phyloP scores from a whole-genome alignment of 768 basidiomycete genomes.

The Mycena amicta region DNA sequence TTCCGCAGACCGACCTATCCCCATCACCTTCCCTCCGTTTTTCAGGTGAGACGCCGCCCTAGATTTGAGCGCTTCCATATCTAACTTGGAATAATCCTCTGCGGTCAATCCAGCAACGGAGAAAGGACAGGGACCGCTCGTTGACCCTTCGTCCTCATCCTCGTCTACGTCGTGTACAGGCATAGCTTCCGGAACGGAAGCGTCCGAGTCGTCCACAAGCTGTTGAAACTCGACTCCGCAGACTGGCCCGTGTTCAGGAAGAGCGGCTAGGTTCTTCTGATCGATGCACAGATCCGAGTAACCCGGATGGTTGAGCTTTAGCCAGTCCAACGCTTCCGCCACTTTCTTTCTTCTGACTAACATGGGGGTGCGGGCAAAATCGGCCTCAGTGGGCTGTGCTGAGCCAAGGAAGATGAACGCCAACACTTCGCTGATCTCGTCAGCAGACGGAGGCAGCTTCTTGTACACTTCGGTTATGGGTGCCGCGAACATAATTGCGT shows the following conservation, averaged over 20 bases:
- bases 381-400: conserved; percentile 12
- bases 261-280: conserved; percentile 3
- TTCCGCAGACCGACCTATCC: conserved; percentile 10
- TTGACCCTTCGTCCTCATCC: conserved; percentile 26
- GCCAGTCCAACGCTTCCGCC: conserved; percentile 27
- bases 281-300: conserved; percentile 29
- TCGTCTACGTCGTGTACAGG: conserved; percentile 25
- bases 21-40: not conserved
- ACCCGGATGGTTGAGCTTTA: conserved; percentile 30
- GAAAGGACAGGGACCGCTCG: conserved; percentile 29
- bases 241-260: conserved; percentile 17
- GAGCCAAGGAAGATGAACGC: conserved; percentile 21
- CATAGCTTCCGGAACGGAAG: not conserved
- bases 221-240: conserved; percentile 19
- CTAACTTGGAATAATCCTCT: conserved; percentile 11
- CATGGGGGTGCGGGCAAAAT: conserved; percentile 26
- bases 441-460: conserved; percentile 22
- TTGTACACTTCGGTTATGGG: conserved; percentile 26
- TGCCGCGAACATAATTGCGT: conserved; percentile 29
- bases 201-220: conserved; percentile 8
- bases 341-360: conserved; percentile 28
- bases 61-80: not conserved
- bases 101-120: conserved; percentile 31
- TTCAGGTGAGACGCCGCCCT: not conserved
- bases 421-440: conserved; percentile 26